Percentiles rank a stretch among this genome's conserved stretches.
These are phyloP conservation scores for Solanum phureja DNA, from an alignment of 257 asterid species.

Conservation along the genomic window DNA sequence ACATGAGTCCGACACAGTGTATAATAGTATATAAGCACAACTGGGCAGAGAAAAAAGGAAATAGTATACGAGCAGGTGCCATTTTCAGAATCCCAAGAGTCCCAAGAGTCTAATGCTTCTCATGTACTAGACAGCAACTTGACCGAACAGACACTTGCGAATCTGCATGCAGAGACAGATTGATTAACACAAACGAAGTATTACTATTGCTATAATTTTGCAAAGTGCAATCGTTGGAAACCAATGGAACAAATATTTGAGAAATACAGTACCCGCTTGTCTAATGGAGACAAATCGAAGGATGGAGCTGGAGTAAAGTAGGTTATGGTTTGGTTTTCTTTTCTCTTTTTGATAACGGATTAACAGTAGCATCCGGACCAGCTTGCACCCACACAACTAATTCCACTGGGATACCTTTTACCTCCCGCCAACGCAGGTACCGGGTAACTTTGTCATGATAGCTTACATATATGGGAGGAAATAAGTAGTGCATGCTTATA, in stretches of 20 bases:
- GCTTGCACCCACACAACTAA: too few relatives aligned
- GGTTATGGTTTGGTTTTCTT: neutral
- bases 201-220: neutral
- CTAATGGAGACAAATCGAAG: neutral
- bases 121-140: slow-evolving; percentile 38
- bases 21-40: neutral
- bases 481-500: neutral
- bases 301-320: neutral
- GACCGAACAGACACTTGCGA: slow-evolving; percentile 56
- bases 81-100: slow-evolving; percentile 6
- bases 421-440: neutral
- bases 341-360: neutral
- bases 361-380: neutral
- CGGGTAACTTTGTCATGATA: neutral
- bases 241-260: neutral
- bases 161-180: slow-evolving; percentile 37
- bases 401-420: neutral
- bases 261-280: neutral
- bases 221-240: neutral
- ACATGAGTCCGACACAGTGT: neutral
- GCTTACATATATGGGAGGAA: neutral
- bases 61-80: slow-evolving; percentile 10
- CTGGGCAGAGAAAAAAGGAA: slow-evolving; percentile 1
- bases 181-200: neutral
- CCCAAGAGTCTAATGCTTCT: neutral